phyloP scores from a whole-genome alignment of 352 stramenopile species.

The Aphanomyces invadans region DNA sequence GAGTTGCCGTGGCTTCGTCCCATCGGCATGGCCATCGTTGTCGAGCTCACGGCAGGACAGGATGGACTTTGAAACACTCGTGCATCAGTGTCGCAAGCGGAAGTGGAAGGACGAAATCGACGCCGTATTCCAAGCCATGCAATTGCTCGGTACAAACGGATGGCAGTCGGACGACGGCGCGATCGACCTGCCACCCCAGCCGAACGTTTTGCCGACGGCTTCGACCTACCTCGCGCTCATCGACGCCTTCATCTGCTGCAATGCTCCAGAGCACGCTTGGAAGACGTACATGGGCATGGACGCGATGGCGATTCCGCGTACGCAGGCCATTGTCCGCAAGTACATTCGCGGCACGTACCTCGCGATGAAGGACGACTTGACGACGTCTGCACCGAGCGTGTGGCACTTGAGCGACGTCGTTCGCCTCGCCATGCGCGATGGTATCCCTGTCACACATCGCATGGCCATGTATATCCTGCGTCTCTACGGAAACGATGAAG shows the following conservation, averaged over 20 bases:
- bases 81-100: slow-evolving; percentile 72
- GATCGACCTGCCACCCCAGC: slow-evolving; percentile 35
- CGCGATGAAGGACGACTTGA: slow-evolving; percentile 39
- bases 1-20: no score
- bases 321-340: slow-evolving; percentile 55
- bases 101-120: slow-evolving; percentile 72
- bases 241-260: slow-evolving; percentile 63
- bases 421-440: slow-evolving; percentile 36
- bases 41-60: slow-evolving; percentile 29
- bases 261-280: slow-evolving; percentile 51
- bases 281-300: slow-evolving; percentile 33
- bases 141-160: slow-evolving; percentile 24
- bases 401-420: slow-evolving; percentile 50
- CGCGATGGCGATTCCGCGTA: slow-evolving; percentile 35
- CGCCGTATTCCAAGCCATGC: slow-evolving; percentile 54
- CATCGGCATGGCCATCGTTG: no score
- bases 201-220: slow-evolving; percentile 46
- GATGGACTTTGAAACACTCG: slow-evolving; percentile 73
- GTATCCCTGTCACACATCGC: slow-evolving; percentile 45
- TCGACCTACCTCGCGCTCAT: slow-evolving; percentile 69
- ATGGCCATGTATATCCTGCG: slow-evolving; percentile 60
- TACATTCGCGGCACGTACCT: slow-evolving; percentile 62
- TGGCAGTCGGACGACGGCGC: slow-evolving; percentile 31
- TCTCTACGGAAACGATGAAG: slow-evolving; percentile 51
- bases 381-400: background rate